Percentiles rank a stretch among this genome's conserved stretches.
Evolutionary conservation across 768 basidiomycete genomes (phyloP).

Genomic region (Kwoniella europaea): DNA sequence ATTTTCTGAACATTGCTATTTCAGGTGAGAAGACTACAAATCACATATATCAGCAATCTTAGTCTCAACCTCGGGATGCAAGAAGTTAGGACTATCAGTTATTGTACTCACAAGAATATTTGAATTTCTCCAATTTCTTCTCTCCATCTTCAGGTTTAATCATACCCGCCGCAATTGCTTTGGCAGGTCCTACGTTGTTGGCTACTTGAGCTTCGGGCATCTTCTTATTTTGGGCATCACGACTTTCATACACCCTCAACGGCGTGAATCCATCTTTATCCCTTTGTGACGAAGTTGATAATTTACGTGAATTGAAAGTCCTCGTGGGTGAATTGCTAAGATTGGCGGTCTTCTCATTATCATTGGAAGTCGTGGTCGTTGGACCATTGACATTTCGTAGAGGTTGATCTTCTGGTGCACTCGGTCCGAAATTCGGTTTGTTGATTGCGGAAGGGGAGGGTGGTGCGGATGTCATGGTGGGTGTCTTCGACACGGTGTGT

Average conservation of each 20-base stretch:
- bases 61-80: not conserved
- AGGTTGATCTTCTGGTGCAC: constrained; percentile 13
- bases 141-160: constrained; percentile 10
- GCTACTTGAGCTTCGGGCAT: constrained; percentile 13
- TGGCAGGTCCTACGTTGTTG: constrained; percentile 12
- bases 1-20: constrained; percentile 36
- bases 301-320: not conserved
- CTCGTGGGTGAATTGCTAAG: not conserved
- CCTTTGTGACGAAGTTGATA: not conserved
- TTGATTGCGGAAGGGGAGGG: not conserved
- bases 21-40: constrained; percentile 44
- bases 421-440: constrained; percentile 8
- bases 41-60: not conserved
- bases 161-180: constrained; percentile 3
- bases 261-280: constrained; percentile 3
- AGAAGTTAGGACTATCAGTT: not conserved
- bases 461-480: not conserved
- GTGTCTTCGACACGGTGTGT: constrained; percentile 2
- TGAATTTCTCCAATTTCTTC: constrained; percentile 22
- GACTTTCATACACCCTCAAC: constrained; percentile 2
- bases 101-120: constrained; percentile 19
- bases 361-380: not conserved
- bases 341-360: not conserved
- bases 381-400: not conserved
- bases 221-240: constrained; percentile 2